phyloP scores from a whole-genome alignment of 805 yeast genomes.

The Isabelozyma pseudorhagii region DNA sequence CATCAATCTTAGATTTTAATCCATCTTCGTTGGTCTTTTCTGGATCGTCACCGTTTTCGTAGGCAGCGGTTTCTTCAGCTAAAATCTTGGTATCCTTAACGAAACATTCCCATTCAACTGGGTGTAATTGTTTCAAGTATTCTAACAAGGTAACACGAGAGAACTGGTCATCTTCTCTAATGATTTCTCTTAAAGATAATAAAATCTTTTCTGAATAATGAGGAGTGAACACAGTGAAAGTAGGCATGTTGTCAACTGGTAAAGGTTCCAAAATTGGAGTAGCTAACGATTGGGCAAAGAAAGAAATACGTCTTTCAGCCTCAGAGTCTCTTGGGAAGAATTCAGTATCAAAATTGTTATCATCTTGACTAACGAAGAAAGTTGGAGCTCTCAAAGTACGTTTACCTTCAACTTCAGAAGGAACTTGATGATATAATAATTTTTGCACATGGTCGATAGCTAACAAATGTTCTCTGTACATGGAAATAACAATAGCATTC shows the following conservation, averaged over 20 bases:
- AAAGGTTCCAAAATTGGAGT: constrained; percentile 98
- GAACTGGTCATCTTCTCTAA: constrained; percentile 65
- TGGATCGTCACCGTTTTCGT: constrained; percentile 50
- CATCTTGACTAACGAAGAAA: constrained; percentile 97
- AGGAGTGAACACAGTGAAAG: constrained; percentile 89
- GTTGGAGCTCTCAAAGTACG: constrained; percentile 98
- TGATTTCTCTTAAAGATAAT: constrained; percentile 72
- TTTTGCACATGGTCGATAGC: constrained; percentile 99
- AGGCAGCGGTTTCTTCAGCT: constrained; percentile 50
- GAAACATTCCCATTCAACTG: constrained; percentile 55
- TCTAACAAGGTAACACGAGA: constrained; percentile 55
- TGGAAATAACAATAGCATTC: constrained; percentile 98
- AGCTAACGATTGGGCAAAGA: constrained; percentile 98
- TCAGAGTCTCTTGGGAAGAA: constrained; percentile 96
- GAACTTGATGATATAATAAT: constrained; percentile 96
- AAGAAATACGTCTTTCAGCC: constrained; percentile 98
- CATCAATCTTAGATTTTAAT: constrained; percentile 35
- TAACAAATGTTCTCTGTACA: constrained; percentile 98
- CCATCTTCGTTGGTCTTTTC: constrained; percentile 31
- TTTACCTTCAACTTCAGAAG: constrained; percentile 96
- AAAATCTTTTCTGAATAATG: constrained; percentile 84
- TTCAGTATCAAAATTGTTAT: constrained; percentile 89
- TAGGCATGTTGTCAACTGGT: constrained; percentile 99
- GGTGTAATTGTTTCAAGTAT: constrained; percentile 54
- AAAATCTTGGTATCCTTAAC: constrained; percentile 54